Base-by-base conservation (phyloP, 768 basidiomycete species). In the Leccinum longicurvipes region DNA sequence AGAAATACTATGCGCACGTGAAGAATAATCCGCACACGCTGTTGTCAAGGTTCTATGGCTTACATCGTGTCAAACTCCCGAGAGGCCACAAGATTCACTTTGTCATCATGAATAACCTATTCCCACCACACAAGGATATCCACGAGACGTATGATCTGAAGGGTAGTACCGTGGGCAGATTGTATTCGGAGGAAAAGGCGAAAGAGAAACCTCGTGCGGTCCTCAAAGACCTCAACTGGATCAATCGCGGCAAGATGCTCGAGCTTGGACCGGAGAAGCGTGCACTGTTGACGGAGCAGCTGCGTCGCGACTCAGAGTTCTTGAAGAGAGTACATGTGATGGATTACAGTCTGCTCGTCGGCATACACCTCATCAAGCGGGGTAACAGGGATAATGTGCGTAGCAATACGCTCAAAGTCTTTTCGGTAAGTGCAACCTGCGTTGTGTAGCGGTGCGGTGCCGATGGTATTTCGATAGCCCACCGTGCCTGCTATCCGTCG, bases 91-190 rank as follows among this genome's bases (percentile, higher is more conserved):
- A 99, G 76, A 99, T 99, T 51, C 97, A 99, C 71, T 99, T 99
- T 68, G 93, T 98, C 53, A 97, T 99, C 73, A 98, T 98, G 94
- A 99, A 98, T 77, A 99, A 99, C 71, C 81, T 99, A 27, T 98
- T 99, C 74, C 96, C 97, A 0, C 89, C 97, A 0, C 96, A 98
- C 74, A 86, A 93, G 61, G 97, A 99, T 70, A 81, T 98, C 42
- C 97, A 99, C 73, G 97, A 98, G 76, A 96, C 95, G 28, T 98
- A 90, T 67, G 96, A 99, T 71, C 79, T 98, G 61, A 98, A 99
- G 70, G 96, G 95, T 2, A 92, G 89, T 47, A 94, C 95, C 0
- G 84, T 96, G 2, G 96, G 95, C 0, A 78, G 96, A 24, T 79
- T 85, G 70, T 94, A 93, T 60, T 80, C 93, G 1, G 94, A 96